Evolutionary conservation across 257 asterid genomes (phyloP).

Genomic region (Penstemon barbatus): DNA sequence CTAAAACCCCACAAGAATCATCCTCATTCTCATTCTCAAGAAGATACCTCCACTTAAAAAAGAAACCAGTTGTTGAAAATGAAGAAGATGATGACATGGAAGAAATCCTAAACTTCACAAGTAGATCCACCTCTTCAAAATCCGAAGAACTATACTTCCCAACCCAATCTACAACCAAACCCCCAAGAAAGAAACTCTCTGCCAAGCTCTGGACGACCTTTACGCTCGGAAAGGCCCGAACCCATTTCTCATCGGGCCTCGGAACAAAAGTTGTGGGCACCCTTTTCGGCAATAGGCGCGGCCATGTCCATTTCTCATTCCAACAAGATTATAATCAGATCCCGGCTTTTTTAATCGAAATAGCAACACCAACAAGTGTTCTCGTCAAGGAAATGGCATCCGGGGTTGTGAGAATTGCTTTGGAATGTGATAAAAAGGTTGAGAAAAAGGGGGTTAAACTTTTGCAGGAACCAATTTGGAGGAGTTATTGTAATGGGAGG

Average conservation of each 20-base stretch:
- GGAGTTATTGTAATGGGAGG: constrained; percentile 85
- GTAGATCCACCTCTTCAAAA: constrained; percentile 19
- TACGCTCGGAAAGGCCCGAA: constrained; percentile 38
- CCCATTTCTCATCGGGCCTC: constrained; percentile 43
- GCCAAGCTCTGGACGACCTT: constrained; percentile 55
- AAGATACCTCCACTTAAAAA: constrained; percentile 66
- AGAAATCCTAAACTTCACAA: constrained; percentile 40
- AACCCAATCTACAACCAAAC: constrained; percentile 15
- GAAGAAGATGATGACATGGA: constrained; percentile 47
- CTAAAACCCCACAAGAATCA: constrained; percentile 50
- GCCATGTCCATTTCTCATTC: constrained; percentile 77
- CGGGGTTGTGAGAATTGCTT: constrained; percentile 75
- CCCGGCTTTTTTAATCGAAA: constrained; percentile 70
- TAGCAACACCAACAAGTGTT: constrained; percentile 71
- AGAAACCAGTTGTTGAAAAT: constrained; percentile 53
- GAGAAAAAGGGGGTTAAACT: constrained; percentile 53
- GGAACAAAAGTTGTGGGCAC: constrained; percentile 72
- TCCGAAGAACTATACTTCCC: constrained; percentile 33
- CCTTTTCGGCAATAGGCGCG: constrained; percentile 77
- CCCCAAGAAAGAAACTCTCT: constrained; percentile 51
- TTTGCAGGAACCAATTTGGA: constrained; percentile 71
- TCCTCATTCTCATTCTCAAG: constrained; percentile 77
- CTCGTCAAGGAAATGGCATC: constrained; percentile 90
- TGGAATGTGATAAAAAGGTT: constrained; percentile 65
- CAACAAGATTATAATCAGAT: constrained; percentile 61